Evolutionary conservation across 129 eudicot genomes (phyloP).

Genomic region (Flaveria sonorensis): DNA sequence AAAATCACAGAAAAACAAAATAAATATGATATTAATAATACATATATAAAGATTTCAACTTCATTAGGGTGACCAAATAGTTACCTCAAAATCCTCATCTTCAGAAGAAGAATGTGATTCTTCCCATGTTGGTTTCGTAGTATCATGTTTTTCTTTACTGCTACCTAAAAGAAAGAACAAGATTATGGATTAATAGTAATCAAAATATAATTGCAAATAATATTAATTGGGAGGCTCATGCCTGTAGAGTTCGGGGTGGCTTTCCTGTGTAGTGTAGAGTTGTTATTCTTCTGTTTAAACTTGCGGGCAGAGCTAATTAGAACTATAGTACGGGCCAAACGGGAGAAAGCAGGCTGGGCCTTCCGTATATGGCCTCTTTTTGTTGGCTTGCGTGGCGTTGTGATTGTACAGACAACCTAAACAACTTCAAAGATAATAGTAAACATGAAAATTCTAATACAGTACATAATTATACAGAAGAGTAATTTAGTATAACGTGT

Average conservation of each 20-base stretch:
- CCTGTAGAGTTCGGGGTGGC: constrained; percentile 37
- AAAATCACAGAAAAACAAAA: constrained; percentile 3
- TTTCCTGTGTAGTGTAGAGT: constrained; percentile 18
- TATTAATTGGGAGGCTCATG: constrained; percentile 2
- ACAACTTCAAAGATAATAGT: neutral
- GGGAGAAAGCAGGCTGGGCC: constrained; percentile 54
- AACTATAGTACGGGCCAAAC: constrained; percentile 58
- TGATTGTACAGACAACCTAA: constrained; percentile 20
- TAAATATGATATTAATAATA: neutral
- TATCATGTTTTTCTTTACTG: constrained; percentile 25
- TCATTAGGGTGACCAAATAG: neutral
- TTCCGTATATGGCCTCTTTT: constrained; percentile 35
- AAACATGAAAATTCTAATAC: neutral
- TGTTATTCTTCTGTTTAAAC: constrained; percentile 30
- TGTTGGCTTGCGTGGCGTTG: constrained; percentile 63
- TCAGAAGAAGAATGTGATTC: constrained; percentile 28
- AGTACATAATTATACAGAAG: neutral
- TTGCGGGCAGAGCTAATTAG: constrained; percentile 37
- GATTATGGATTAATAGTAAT: neutral
- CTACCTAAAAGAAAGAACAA: constrained; percentile 32
- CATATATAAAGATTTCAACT: neutral
- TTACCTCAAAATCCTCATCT: constrained; percentile 55
- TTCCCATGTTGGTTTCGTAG: constrained; percentile 19
- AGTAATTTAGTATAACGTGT: neutral
- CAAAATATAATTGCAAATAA: constrained; percentile 20